Conservation (phyloP, 345 rosid genomes). For the Sonneratia caseolaris region DNA sequence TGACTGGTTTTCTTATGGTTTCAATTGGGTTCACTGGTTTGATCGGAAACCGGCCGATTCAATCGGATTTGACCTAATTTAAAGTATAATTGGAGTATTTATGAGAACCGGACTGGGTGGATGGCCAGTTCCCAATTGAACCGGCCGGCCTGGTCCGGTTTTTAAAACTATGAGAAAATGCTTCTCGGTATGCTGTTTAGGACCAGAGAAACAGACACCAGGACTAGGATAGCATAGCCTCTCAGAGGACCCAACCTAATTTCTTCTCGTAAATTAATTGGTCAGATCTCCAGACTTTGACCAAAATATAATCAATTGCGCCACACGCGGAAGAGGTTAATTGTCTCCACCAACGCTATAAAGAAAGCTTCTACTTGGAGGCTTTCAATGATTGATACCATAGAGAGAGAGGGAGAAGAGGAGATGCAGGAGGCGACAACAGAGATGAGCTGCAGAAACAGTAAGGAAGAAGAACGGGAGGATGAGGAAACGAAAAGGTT, state of each 20-base stretch:
- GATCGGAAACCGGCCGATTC: no score
- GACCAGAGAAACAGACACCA: neutral
- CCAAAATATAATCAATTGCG: neutral
- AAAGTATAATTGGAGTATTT: no score
- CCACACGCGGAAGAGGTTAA: neutral
- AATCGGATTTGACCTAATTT: no score
- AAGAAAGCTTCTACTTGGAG: neutral
- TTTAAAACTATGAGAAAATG: no score
- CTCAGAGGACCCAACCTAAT: neutral
- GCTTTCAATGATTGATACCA: neutral
- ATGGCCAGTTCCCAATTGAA: no score
- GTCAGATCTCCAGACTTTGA: neutral
- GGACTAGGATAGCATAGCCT: neutral
- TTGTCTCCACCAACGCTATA: neutral
- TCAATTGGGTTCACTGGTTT: no score
- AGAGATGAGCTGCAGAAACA: neutral
- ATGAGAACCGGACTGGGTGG: no score
- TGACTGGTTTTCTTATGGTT: no score
- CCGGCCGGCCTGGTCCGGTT: no score
- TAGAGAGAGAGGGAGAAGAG: conserved; percentile 1
- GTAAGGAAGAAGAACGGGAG: conserved; percentile 10
- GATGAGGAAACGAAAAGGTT: conserved; percentile 6
- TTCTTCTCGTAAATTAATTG: neutral
- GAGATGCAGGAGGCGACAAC: neutral
- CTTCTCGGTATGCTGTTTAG: no score